Evolutionary conservation across 805 yeast species (phyloP), one percentile per base, ranked within the genome.

Genomic region (Starmerella riodocensis): DNA sequence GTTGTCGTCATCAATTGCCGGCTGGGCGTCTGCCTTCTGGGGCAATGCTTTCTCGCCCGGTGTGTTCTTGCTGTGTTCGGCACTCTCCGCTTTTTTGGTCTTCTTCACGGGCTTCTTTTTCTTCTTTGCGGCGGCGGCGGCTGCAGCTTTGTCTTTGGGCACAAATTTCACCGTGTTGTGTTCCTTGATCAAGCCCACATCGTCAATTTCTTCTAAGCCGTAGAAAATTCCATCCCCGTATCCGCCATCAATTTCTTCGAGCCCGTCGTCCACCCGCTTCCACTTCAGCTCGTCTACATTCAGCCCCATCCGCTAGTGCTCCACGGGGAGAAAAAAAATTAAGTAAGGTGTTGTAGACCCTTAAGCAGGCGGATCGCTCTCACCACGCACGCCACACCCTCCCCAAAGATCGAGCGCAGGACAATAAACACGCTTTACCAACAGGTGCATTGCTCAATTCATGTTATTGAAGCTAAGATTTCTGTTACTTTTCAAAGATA

Each of bases 121-220:
- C 47, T 40, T 25, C 64, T 66, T 44, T 13, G 31, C 9, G n/a
- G n/a, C n/a, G 60, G 39, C 63, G 53, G 69, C 66, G 30, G 63
- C 43, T 49, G 65, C 66, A 22, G 65, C 61, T 27, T 60, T 56
- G 6, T 22, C 4, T 16, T 33, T 33, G 21, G 65, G 65, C 51
- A 34, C 61, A 60, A 52, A 57, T 51, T 54, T 70, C 0, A 78
- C 75, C 36, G 65, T 62, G 12, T 94, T 94, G 45, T 81, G 65
- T 2, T 74, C 71, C 39, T 76, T 67, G 43, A 80, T 74, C 6
- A 88, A 86, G 52, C 71, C 86, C 25, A 88, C 96, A 32, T 95
- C 96, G 41, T 84, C 95, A 36, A 91, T 45, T 26, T 46, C 47
- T 29, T 46, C 98, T 26, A 91, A 63, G 0, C 96, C 98, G 56